Evolutionary conservation across 192 early-diverging fungal species (phyloP), one percentile per base, ranked within the genome.

Genomic region (Entomortierella chlamydospora): DNA sequence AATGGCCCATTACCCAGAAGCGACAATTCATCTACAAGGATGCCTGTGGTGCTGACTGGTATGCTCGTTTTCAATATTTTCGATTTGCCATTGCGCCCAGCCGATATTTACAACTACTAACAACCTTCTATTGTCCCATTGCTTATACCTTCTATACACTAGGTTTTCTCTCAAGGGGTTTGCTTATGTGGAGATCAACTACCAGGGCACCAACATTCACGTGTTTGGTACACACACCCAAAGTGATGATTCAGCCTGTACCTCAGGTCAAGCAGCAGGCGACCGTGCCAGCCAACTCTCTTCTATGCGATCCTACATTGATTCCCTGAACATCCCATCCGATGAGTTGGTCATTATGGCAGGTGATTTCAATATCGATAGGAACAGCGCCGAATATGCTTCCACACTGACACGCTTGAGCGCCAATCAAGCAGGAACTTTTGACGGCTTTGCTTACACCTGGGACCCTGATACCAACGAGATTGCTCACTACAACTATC

Each of bases 81-180:
- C 18, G 30, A n/a, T n/a, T n/a, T n/a, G n/a, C n/a, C n/a, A n/a
- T n/a, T n/a, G n/a, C n/a, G n/a, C n/a, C n/a, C n/a, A n/a, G n/a
- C n/a, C n/a, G n/a, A n/a, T n/a, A n/a, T n/a, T n/a, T n/a, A n/a
- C n/a, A n/a, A n/a, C n/a, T n/a, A n/a, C n/a, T n/a, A n/a, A n/a
- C n/a, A n/a, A n/a, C n/a, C n/a, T n/a, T n/a, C n/a, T n/a, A n/a
- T n/a, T n/a, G n/a, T n/a, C n/a, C n/a, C n/a, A n/a, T n/a, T n/a
- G n/a, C n/a, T n/a, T n/a, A n/a, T n/a, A n/a, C n/a, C n/a, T n/a
- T n/a, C n/a, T n/a, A n/a, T n/a, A n/a, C n/a, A n/a, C n/a, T n/a
- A 78, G 73, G 57, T 70, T 60, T 29, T 47, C 76, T n/a, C 70
- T 70, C 57, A 79, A 79, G 62, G 76, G 76, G 8, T 79, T 70